These are phyloP conservation scores for Fusarium pseudonygamai DNA, from an alignment of 2,329 filamentous ascomycete genomes.

Conservation along the genomic window DNA sequence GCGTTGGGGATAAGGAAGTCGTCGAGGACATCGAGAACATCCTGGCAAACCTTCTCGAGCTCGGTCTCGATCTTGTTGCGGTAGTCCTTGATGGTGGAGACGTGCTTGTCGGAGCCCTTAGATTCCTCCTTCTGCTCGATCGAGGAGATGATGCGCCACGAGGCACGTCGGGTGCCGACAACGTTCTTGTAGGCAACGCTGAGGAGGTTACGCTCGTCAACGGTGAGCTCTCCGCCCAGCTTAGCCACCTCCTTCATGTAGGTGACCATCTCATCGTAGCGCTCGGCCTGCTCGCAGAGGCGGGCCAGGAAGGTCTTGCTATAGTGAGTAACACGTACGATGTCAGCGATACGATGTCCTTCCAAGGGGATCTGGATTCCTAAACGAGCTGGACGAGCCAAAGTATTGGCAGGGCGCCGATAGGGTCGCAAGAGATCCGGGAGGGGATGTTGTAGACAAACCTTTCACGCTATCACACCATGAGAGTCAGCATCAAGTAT, in stretches of 20 bases:
- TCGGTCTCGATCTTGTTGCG: constrained; percentile 98
- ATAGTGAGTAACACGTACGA: constrained; percentile 44
- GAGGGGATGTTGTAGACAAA: constrained; percentile 53
- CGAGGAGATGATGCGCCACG: constrained; percentile 99
- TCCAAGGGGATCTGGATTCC: constrained; percentile 30
- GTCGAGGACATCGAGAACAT: constrained; percentile 95
- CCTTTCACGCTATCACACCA: constrained; percentile 71
- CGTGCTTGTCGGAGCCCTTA: constrained; percentile 96
- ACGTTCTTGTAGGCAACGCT: constrained; percentile 99
- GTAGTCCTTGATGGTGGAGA: constrained; percentile 93
- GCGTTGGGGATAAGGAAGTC: constrained; percentile 94
- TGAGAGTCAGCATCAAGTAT: constrained; percentile 48
- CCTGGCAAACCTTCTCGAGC: constrained; percentile 97
- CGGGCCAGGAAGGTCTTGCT: constrained; percentile 99
- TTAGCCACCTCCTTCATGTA: constrained; percentile 99
- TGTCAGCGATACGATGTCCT: constrained; percentile 42
- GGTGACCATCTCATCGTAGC: constrained; percentile 99
- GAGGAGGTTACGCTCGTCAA: constrained; percentile 98
- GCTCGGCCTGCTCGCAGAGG: constrained; percentile 99
- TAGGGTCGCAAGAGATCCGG: constrained; percentile 20
- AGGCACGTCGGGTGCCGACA: constrained; percentile 96
- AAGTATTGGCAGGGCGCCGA: constrained; percentile 24
- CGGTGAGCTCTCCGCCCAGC: constrained; percentile 80
- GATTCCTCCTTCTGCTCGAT: constrained; percentile 99
- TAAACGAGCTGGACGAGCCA: constrained; percentile 28